Evolutionary conservation across 768 basidiomycete species (phyloP).

Genomic region (Lentinula edodes): DNA sequence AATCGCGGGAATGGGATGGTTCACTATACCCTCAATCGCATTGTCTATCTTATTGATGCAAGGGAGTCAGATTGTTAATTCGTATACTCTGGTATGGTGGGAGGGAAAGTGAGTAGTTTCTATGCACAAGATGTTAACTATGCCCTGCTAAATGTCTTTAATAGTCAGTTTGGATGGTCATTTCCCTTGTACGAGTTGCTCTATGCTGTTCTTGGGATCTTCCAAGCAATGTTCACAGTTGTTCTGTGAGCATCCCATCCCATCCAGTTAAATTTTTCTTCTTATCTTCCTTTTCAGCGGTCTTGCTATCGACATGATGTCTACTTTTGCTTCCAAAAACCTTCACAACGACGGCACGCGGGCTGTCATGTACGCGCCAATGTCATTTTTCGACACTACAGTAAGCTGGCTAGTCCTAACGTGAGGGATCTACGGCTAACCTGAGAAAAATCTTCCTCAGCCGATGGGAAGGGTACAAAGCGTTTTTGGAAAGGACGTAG

Average conservation of each 20-base stretch:
- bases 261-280: not conserved
- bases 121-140: not conserved
- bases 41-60: conserved; percentile 54
- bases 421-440: not conserved
- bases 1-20: conserved; percentile 43
- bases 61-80: conserved; percentile 52
- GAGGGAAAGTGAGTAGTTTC: conserved; percentile 43
- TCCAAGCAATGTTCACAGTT: conserved; percentile 52
- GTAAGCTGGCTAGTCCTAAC: conserved; percentile 17
- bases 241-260: conserved; percentile 33
- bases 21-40: conserved; percentile 47
- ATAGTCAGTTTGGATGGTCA: conserved; percentile 38
- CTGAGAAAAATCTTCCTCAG: conserved; percentile 19
- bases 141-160: not conserved
- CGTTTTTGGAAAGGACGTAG: conserved; percentile 63
- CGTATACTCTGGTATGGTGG: conserved; percentile 73
- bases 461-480: conserved; percentile 57
- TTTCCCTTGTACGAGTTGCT: conserved; percentile 59
- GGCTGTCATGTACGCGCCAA: conserved; percentile 64
- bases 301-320: conserved; percentile 47
- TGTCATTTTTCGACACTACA: conserved; percentile 74
- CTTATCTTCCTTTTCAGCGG: conserved; percentile 29
- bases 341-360: conserved; percentile 52
- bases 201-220: conserved; percentile 58
- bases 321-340: conserved; percentile 54